A percentile compares a stretch with the other conserved stretches of the same genome.
Conservation (phyloP, 306 rosid genomes). For the Prunus padus region DNA sequence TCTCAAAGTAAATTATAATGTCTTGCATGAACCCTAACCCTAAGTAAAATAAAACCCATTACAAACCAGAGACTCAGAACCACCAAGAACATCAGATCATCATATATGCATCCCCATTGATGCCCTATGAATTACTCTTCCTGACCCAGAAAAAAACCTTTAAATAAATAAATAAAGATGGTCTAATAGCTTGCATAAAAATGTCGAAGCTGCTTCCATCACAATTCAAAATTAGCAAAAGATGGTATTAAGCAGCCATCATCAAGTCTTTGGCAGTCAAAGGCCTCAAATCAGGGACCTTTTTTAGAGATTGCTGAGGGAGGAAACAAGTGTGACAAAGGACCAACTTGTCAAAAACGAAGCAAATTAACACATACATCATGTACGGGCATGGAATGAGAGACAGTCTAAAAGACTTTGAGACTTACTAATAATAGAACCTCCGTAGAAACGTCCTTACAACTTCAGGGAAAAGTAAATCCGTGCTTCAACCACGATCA, state of each 20-base stretch:
- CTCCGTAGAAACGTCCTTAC: neutral
- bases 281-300: too few species aligned
- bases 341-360: neutral
- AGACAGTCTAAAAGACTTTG: neutral
- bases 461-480: neutral
- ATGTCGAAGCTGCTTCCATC: neutral
- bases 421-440: neutral
- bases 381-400: neutral
- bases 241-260: too few species aligned
- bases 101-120: neutral
- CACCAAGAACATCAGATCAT: neutral
- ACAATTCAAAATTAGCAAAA: neutral
- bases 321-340: slow-evolving; percentile 11
- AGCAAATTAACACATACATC: neutral
- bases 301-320: neutral
- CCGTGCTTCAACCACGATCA: slow-evolving; percentile 1
- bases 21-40: slow-evolving; percentile 70
- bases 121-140: neutral
- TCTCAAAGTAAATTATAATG: neutral
- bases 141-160: neutral
- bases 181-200: neutral
- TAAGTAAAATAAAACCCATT: slow-evolving; percentile 14
- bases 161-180: neutral
- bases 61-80: neutral
- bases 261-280: neutral